phyloP scores from a whole-genome alignment of 2,329 filamentous ascomycete species.

The Nannizzia gypsea region DNA sequence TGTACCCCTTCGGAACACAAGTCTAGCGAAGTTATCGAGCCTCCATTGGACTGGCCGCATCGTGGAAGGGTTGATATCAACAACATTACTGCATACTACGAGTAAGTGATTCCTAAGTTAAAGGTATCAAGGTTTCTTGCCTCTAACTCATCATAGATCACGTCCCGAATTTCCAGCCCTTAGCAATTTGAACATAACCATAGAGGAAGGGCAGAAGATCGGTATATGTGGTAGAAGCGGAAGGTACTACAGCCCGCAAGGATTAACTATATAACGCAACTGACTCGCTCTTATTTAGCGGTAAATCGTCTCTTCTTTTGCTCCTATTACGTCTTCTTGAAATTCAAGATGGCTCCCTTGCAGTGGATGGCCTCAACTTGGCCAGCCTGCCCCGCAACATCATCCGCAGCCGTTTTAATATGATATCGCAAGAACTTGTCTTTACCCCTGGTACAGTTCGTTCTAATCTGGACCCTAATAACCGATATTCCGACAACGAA shows the following conservation, averaged over 20 bases:
- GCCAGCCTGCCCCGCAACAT: slow-evolving; percentile 80
- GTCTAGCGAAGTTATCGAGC: slow-evolving; percentile 25
- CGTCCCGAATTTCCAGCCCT: slow-evolving; percentile 48
- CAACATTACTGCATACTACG: slow-evolving; percentile 27
- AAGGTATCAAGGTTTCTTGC: neutral
- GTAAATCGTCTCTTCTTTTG: slow-evolving; percentile 86
- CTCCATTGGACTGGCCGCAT: slow-evolving; percentile 27
- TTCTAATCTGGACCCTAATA: slow-evolving; percentile 82
- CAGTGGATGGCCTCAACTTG: slow-evolving; percentile 63
- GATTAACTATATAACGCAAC: slow-evolving; percentile 5
- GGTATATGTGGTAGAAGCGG: slow-evolving; percentile 91
- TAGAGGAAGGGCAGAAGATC: slow-evolving; percentile 76
- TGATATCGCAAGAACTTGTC: slow-evolving; percentile 94
- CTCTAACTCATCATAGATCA: neutral
- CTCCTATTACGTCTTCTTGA: slow-evolving; percentile 96
- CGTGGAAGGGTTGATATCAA: slow-evolving; percentile 28
- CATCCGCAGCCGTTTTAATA: slow-evolving; percentile 74
- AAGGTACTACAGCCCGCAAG: slow-evolving; percentile 36
- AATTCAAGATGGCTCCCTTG: slow-evolving; percentile 51
- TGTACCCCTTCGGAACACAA: slow-evolving; percentile 28
- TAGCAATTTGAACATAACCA: slow-evolving; percentile 82
- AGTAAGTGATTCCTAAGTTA: slow-evolving; percentile 12
- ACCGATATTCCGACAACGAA: slow-evolving; percentile 20
- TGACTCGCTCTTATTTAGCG: slow-evolving; percentile 28
- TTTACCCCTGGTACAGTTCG: slow-evolving; percentile 86